Evolutionary conservation across 495 filamentous ascomycete species (phyloP), one percentile per base, ranked within the genome.

Genomic region (Penicillium herquei): DNA sequence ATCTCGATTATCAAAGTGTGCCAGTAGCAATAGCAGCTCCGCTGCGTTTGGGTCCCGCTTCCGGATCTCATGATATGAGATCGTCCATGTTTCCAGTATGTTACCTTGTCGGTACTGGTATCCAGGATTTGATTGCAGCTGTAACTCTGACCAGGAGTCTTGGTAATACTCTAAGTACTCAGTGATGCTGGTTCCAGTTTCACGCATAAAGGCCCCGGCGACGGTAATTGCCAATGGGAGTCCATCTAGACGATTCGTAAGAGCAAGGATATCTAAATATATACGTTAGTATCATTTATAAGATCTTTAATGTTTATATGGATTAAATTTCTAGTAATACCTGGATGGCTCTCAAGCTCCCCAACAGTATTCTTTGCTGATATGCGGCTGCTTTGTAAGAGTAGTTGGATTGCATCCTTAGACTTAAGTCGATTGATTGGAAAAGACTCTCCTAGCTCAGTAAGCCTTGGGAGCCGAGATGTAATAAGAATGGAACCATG

Each of bases 1-100:
- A 64, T 82, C 78, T 53, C 75, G 72, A 56, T 77, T 78, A 58
- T 79, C 72, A 45, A 80, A 77, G 51, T 59, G 74, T 47, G 75
- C 74, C 70, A 75, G 77, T 7, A 79, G 55, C 6, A 68, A 53
- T 14, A 82, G 67, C 17, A 81, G 59, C 6, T 70, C 39, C 17
- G 76, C 73, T 31, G 76, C 62, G 14, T 57, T 50, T 6, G 51
- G 32, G 57, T 72, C 69, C 26, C 59, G 63, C 40, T 68, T 66
- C 44, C 67, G 61, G 30, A 82, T 66, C 34, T 71, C 62, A 51
- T 64, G 46, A 52, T 72, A 77, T 33, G 72, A 78, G 49, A 80
- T 67, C 42, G 68, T 57, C 77, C 76, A 81, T 54, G 76, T 80
- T 34, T 75, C 64, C 12, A 81, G 58, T 14, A 67, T 71, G 61